These are phyloP conservation scores for Zoysia japonica DNA, from an alignment of 176 grass and related monocot genomes.

Conservation along the genomic window DNA sequence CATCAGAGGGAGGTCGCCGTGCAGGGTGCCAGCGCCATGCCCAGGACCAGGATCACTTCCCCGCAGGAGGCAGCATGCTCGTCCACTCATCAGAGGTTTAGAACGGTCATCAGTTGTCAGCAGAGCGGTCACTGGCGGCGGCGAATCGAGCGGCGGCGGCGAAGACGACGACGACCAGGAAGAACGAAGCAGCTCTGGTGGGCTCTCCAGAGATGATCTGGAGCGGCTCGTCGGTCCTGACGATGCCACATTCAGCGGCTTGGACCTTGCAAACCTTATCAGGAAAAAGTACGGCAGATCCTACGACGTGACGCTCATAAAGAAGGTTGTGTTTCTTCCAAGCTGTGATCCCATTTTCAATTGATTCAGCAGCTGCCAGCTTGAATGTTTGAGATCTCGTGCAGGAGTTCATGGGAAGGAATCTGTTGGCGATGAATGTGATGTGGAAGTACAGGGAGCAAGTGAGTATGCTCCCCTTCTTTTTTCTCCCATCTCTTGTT, in stretches of 20 bases:
- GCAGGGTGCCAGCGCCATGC: constrained; percentile 29
- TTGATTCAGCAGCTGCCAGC: too few species aligned
- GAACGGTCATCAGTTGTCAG: not conserved
- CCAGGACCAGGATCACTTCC: not conserved
- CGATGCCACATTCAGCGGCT: constrained; percentile 67
- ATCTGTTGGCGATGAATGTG: constrained; percentile 92
- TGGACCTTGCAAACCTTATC: constrained; percentile 87
- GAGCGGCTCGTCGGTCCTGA: constrained; percentile 64
- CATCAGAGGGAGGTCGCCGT: constrained; percentile 25
- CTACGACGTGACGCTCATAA: constrained; percentile 88
- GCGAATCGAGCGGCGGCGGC: constrained; percentile 39
- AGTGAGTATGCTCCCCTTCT: constrained; percentile 17
- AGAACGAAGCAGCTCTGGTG: constrained; percentile 11
- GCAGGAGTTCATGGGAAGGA: constrained; percentile 92
- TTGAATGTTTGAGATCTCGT: not conserved
- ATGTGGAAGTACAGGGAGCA: constrained; percentile 99
- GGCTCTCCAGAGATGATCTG: constrained; percentile 55
- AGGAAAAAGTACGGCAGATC: constrained; percentile 88
- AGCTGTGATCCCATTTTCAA: too few species aligned
- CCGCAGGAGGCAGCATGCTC: not conserved
- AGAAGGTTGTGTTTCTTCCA: constrained; percentile 35
- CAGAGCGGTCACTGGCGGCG: constrained; percentile 36
- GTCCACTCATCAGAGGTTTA: not conserved
- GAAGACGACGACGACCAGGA: constrained; percentile 35
- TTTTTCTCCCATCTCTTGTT: too few species aligned